Percentiles rank a stretch among this genome's conserved stretches.
Conservation (phyloP, 768 basidiomycete species). For the Chalciporus pseudorubinellus region DNA sequence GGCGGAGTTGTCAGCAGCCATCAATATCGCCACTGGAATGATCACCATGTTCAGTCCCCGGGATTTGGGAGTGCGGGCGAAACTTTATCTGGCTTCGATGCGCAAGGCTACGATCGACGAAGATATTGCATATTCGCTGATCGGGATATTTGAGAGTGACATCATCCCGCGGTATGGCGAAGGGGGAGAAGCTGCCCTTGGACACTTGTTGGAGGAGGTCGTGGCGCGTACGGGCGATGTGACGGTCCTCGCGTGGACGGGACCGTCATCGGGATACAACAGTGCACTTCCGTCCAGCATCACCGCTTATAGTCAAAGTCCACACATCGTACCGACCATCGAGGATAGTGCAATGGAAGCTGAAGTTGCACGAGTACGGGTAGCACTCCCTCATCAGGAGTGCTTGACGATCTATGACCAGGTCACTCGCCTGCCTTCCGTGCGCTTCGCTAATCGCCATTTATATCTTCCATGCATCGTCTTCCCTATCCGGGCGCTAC, state of each 20-base stretch:
- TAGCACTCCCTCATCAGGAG: background rate
- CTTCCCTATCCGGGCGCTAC: background rate
- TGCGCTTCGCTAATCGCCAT: background rate
- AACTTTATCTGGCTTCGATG: constrained; percentile 11
- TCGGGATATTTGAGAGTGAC: constrained; percentile 11
- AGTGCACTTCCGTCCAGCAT: background rate
- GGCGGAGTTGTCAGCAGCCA: no score
- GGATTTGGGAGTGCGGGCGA: background rate
- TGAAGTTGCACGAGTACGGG: background rate
- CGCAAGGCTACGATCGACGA: constrained; percentile 17
- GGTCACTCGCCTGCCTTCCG: background rate
- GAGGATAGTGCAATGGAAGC: background rate
- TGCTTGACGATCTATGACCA: background rate
- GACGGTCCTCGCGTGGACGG: background rate
- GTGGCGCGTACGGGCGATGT: constrained; percentile 1
- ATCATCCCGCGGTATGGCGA: background rate
- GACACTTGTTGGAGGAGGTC: background rate
- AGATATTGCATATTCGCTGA: constrained; percentile 18
- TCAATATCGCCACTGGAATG: no score
- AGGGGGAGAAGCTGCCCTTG: background rate
- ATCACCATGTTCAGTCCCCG: background rate
- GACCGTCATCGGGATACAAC: background rate
- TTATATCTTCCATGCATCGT: background rate
- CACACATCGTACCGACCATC: background rate
- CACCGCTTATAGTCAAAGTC: background rate